phyloP scores from a whole-genome alignment of 768 basidiomycete species.

The Mycena venus region DNA sequence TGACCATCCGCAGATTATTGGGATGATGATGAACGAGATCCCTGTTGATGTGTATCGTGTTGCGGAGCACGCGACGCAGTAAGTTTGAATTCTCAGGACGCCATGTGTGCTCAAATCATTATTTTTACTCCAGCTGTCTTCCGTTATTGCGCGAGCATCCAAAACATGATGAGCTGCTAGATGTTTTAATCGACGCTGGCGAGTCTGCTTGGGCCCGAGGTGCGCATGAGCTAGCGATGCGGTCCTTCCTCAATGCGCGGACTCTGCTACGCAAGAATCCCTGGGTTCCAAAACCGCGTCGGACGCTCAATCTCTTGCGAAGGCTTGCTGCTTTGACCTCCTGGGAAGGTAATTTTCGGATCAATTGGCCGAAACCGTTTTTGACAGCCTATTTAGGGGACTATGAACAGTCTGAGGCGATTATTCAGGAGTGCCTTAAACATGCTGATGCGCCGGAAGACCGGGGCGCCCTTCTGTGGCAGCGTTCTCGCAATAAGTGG shows the following conservation, averaged over 20 bases:
- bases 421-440: constrained; percentile 67
- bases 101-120: neutral
- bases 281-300: constrained; percentile 62
- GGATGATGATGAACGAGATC: constrained; percentile 77
- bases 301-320: constrained; percentile 67
- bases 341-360: constrained; percentile 66
- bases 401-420: constrained; percentile 62
- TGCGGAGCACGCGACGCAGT: constrained; percentile 79
- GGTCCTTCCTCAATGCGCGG: constrained; percentile 72
- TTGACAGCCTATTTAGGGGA: constrained; percentile 57
- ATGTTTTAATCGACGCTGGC: constrained; percentile 75
- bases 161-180: constrained; percentile 71
- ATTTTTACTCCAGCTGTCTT: constrained; percentile 62
- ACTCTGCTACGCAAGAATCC: constrained; percentile 66
- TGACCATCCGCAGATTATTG: constrained; percentile 63
- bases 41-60: constrained; percentile 76
- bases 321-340: constrained; percentile 70
- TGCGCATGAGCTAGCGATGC: constrained; percentile 80
- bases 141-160: constrained; percentile 71
- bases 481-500: constrained; percentile 76
- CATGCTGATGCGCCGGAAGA: constrained; percentile 66
- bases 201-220: constrained; percentile 80
- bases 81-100: constrained; percentile 18
- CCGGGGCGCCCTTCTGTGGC: constrained; percentile 66
- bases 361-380: neutral